Evolutionary conservation across 306 rosid genomes (phyloP).

Genomic region (Acmispon strigosus): DNA sequence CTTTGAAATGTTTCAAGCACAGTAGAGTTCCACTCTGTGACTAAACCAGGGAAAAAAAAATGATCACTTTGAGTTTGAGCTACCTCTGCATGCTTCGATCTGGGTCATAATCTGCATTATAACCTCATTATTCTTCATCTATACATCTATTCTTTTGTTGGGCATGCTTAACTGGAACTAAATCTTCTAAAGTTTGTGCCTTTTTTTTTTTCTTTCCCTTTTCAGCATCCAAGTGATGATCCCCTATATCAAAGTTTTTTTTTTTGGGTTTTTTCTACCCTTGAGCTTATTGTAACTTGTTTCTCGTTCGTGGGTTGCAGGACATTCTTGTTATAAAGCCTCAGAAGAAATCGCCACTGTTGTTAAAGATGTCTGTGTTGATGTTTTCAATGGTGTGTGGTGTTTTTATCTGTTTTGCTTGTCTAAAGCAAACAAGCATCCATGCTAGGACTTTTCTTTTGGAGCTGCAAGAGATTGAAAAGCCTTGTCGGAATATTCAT

Average conservation of each 20-base stretch:
- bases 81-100: slow-evolving; percentile 34
- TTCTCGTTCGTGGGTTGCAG: slow-evolving; percentile 32
- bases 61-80: background rate
- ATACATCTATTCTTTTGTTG: background rate
- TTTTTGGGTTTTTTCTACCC: background rate
- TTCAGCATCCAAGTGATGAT: background rate
- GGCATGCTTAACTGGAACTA: background rate
- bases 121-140: background rate
- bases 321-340: slow-evolving; percentile 56
- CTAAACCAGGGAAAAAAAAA: background rate
- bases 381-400: slow-evolving; percentile 70
- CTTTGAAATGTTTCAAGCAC: background rate
- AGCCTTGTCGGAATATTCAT: slow-evolving; percentile 30
- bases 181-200: background rate
- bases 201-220: background rate
- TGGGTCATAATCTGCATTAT: slow-evolving; percentile 12
- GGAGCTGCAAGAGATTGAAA: slow-evolving; percentile 41
- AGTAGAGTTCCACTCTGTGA: background rate
- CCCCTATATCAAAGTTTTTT: background rate
- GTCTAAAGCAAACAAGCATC: slow-evolving; percentile 62
- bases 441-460: slow-evolving; percentile 42
- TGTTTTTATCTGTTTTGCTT: slow-evolving; percentile 58
- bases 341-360: slow-evolving; percentile 64
- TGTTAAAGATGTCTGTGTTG: slow-evolving; percentile 58
- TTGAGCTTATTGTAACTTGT: background rate